Percentiles rank a stretch among this genome's conserved stretches.
These are phyloP conservation scores for Fusarium sacchari DNA, from an alignment of 2,329 filamentous ascomycete genomes.

Conservation along the genomic window DNA sequence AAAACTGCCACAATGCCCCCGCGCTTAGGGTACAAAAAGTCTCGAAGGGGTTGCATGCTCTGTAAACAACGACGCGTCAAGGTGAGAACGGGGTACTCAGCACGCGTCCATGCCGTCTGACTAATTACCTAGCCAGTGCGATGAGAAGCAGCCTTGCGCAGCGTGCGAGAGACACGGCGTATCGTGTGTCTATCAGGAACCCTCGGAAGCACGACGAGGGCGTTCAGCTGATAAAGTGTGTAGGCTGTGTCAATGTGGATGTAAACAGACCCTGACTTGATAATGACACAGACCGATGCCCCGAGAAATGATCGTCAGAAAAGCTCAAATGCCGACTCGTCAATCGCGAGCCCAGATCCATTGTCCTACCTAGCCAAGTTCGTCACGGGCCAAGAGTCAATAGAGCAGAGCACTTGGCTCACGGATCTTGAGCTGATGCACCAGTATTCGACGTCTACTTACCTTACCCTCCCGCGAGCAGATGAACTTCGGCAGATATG, in stretches of 20 bases:
- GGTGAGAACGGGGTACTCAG: conserved; percentile 28
- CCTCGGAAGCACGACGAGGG: conserved; percentile 4
- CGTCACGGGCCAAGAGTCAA: conserved; percentile 21
- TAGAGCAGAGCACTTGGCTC: conserved; percentile 43
- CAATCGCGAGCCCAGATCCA: conserved; percentile 19
- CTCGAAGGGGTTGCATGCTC: conserved; percentile 48
- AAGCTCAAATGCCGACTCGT: background rate
- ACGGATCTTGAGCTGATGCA: conserved; percentile 52
- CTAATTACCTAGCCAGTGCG: conserved; percentile 48
- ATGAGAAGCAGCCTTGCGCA: conserved; percentile 51
- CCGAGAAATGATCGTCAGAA: background rate
- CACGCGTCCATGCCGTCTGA: background rate
- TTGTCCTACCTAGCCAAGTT: conserved; percentile 41
- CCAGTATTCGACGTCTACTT: conserved; percentile 47
- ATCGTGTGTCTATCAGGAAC: conserved; percentile 45
- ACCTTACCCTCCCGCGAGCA: conserved; percentile 46
- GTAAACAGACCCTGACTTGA: background rate
- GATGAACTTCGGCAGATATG: conserved; percentile 43
- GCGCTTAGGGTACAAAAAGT: conserved; percentile 51
- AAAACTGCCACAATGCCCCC: conserved; percentile 3
- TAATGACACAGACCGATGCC: background rate
- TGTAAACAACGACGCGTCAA: conserved; percentile 52
- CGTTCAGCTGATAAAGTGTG: background rate
- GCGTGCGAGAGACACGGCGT: conserved; percentile 51
- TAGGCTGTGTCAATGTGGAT: background rate